Evolutionary conservation across 352 stramenopile species (phyloP), one percentile per base, ranked within the genome.

Genomic region (Blastocystis sp.): DNA sequence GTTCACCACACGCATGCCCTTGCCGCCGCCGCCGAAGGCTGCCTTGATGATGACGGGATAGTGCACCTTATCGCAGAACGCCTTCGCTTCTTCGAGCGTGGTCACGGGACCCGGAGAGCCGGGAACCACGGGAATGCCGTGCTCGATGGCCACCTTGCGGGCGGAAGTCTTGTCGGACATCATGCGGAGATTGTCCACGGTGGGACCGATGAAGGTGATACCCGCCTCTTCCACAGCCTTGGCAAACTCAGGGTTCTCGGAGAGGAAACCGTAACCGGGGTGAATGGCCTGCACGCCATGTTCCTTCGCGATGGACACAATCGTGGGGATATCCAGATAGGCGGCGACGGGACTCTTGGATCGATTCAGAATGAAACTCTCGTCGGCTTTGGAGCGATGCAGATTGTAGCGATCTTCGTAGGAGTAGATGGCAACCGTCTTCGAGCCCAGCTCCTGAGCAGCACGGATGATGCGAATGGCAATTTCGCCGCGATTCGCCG

Each of bases 401-500:
- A 94, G 90, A 33, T 92, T 93, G 90, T 93, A 94, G 12, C 93
- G 92, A 92, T 98, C 96, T 90, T 98, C 96, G 85, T 97, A 94
- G 61, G 92, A 94, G 92, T 93, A 93, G 67, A 97, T 94, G 51
- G 92, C 95, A 37, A 97, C 95, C 21, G 96, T 98, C 74, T 93
- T 92, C 71, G 97, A 94, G 61, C 94, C 95, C 59, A 98, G 93
- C 91, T 98, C 96, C 76, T 96, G 96, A 3, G 93, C 93, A 0
- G 96, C 95, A 69, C 97, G 94, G 93, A 97, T 97, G 90, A 99
- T 98, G 29, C 97, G 94, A 60, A 96, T 97, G 12, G 96, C 96
- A 92, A 99, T 98, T 92, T 99, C 97, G 45, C 97, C 97, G 41
- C 97, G 95, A 93, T 99, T 99, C 45, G 96, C 96, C 10, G 96